Base-by-base conservation (phyloP, 495 filamentous ascomycete genomes). In the Trichoderma erinaceum region DNA sequence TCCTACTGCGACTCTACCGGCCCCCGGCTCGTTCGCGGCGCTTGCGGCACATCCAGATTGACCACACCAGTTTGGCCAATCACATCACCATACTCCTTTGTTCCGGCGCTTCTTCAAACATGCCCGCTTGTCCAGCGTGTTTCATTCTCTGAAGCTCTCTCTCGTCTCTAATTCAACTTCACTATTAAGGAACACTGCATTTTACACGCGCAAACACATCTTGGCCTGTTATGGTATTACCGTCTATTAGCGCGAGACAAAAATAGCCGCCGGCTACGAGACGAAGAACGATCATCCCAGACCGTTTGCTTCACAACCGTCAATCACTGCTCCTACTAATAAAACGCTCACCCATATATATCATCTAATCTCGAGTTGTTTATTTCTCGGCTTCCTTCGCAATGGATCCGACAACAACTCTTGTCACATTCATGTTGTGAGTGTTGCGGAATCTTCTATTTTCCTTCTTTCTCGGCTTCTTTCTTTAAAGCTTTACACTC, bases 341-440 rank as follows among this genome's bases (percentile, higher is more conserved):
- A 61, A 61, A 21, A 16, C 56, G 27, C 23, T 61, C n/a, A 23
- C 27, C 23, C 27, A 18, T 3, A 29, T 21, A 18, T 3, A 29
- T 21, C 10, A 4, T n/a, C 15, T 2, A 61, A 18, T 23, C 18
- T 38, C 27, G 63, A 65, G 27, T 61, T 18, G 56, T 11, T 32
- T 61, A 10, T 61, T 32, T 32, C 11, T 32, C 23, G 6, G 23
- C 25, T 8, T 35, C 32, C 56, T 29, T 12, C 11, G 16, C 27
- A 61, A 91, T 90, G 88, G 80, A 84, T 74, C 80, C 79, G 50
- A 88, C 84, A n/a, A 90, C 87, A n/a, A 89, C 88, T 27, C 84
- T 91, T 73, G 87, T 90, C 79, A 90, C 89, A 68, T 90, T 90
- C 71, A 80, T 89, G 77, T 76, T 91, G 89, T 90, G 80, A 87